These are phyloP conservation scores for Cladosporium sphaerospermum DNA, from an alignment of 2,329 filamentous ascomycete species.

Conservation along the genomic window DNA sequence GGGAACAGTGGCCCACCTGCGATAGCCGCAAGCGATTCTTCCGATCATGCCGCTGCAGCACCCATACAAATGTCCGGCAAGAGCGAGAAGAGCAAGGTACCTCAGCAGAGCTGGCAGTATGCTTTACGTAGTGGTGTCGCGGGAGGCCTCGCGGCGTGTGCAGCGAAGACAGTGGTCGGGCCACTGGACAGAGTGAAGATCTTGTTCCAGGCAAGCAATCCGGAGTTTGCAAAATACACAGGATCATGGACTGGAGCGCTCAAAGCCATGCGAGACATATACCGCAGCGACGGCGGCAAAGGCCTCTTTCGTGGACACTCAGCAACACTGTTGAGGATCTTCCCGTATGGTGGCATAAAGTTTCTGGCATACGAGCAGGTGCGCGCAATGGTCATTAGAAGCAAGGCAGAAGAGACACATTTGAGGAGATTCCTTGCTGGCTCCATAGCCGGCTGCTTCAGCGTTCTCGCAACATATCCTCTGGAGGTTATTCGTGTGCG, in stretches of 20 bases:
- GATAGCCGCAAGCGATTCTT: constrained; percentile 7
- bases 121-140: constrained; percentile 76
- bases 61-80: constrained; percentile 20
- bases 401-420: constrained; percentile 69
- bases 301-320: constrained; percentile 93
- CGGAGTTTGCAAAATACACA: constrained; percentile 87
- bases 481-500: constrained; percentile 89
- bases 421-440: constrained; percentile 68
- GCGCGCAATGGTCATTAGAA: constrained; percentile 68
- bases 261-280: constrained; percentile 79
- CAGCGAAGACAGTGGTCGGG: constrained; percentile 89
- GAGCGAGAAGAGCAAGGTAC: constrained; percentile 44
- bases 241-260: constrained; percentile 80
- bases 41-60: constrained; percentile 16
- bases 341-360: constrained; percentile 96
- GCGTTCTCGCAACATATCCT: constrained; percentile 94
- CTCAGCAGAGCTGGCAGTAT: constrained; percentile 77
- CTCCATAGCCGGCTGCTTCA: constrained; percentile 73
- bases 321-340: constrained; percentile 86
- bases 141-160: constrained; percentile 85
- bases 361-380: constrained; percentile 98
- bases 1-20: background rate
- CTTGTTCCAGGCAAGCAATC: constrained; percentile 92
- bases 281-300: constrained; percentile 61
- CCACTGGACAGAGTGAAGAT: constrained; percentile 98